These are phyloP conservation scores for Myriosclerotinia duriaeana DNA, from an alignment of 2,329 filamentous ascomycete genomes.

Conservation along the genomic window DNA sequence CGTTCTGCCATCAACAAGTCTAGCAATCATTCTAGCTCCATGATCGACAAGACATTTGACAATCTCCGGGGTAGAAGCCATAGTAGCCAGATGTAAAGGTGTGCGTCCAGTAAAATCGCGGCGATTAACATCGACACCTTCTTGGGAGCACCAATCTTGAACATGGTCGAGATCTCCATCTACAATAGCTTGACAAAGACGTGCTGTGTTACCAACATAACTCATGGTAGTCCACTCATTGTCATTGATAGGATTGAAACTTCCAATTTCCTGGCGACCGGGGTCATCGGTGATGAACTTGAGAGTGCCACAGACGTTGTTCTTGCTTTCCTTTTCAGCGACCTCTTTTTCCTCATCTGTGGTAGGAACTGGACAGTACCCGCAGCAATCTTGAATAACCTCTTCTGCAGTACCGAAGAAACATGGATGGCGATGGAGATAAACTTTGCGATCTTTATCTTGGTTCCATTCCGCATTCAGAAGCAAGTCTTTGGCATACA, in stretches of 20 bases:
- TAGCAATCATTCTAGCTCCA: conserved; percentile 69
- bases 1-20: conserved; percentile 76
- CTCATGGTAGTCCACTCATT: conserved; percentile 91
- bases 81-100: conserved; percentile 74
- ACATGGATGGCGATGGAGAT: conserved; percentile 79
- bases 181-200: conserved; percentile 78
- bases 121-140: conserved; percentile 67
- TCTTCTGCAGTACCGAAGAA: conserved; percentile 78
- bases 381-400: conserved; percentile 79
- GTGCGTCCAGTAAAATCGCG: conserved; percentile 78
- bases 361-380: conserved; percentile 67
- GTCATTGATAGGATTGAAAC: conserved; percentile 77
- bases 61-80: conserved; percentile 66
- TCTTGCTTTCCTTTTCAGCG: conserved; percentile 69
- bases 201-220: conserved; percentile 76
- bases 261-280: conserved; percentile 70
- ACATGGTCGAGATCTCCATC: conserved; percentile 70
- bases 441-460: conserved; percentile 68
- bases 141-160: conserved; percentile 65
- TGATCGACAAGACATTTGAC: conserved; percentile 70
- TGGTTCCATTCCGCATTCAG: conserved; percentile 88
- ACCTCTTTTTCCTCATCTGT: conserved; percentile 72
- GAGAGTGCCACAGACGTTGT: conserved; percentile 72
- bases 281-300: conserved; percentile 78
- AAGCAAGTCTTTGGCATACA: conserved; percentile 78